Base-by-base conservation (phyloP, 2,329 filamentous ascomycete species). In the Claviceps sorghi region DNA sequence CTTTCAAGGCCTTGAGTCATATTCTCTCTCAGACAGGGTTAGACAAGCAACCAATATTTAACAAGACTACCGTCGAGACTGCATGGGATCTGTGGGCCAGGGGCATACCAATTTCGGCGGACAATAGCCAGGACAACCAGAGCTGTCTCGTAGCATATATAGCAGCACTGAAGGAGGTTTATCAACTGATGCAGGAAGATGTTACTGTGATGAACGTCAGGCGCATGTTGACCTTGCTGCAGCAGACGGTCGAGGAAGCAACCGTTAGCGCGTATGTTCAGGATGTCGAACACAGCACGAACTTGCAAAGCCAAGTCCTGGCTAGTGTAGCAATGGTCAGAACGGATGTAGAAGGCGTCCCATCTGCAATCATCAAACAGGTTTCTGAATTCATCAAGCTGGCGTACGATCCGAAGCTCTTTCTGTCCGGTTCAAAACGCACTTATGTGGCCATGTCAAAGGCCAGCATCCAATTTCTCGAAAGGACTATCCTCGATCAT, bases 381-480 rank as follows among this genome's bases (percentile, higher is more conserved):
- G 76, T 89, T 10, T 79, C 88, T 1, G 78, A 86, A 49, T 81
- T 95, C 54, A 77, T 82, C 9, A 76, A 79, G 2, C 71, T 95
- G 36, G 84, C 88, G 1, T 90, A 87, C 58, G 67, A 72, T 0
- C 64, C 67, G 53, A 61, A 69, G 53, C 52, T 61, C 55, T 22
- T 66, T 55, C 52, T 70, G 13, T 58, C 50, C 2, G 48, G 61
- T 1, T 62, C 69, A 49, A 80, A 80, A 53, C 85, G 88, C 7
- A 95, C 88, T 0, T 97, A 89, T 62, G 82, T 98, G 52, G 91
- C 93, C 36, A 79, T 97, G 62, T 88, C 90, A 1, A 95, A 93
- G 65, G 79, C 80, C 21, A 82, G 84, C 54, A 93, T 95, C 76
- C 71, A 75, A 2, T 77, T 88, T 46, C 67, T 94, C 2, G 75